phyloP scores from a whole-genome alignment of 345 rosid species.

The Crucihimalaya himalaica region DNA sequence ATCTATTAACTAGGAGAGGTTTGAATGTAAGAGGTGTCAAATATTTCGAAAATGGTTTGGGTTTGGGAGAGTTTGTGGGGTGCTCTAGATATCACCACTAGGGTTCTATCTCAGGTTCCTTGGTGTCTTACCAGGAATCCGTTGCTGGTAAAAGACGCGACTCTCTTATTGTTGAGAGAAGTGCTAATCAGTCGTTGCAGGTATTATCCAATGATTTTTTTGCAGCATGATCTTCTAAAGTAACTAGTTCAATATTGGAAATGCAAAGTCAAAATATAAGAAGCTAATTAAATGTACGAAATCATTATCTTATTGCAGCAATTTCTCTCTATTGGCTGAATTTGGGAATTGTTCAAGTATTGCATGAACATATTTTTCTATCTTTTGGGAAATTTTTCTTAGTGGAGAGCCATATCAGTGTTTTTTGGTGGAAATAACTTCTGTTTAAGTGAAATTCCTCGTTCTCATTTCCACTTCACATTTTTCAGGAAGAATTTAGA shows the following conservation, averaged over 20 bases:
- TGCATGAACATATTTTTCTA: constrained; percentile 22
- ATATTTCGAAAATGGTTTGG: background rate
- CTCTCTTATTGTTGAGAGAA: constrained; percentile 54
- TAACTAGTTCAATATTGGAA: constrained; percentile 9
- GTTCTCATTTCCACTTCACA: constrained; percentile 21
- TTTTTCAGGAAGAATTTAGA: constrained; percentile 69
- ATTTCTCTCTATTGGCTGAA: background rate
- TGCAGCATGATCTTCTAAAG: background rate
- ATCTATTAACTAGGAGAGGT: background rate
- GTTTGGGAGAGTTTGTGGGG: background rate
- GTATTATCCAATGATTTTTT: constrained; percentile 26
- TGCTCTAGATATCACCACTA: constrained; percentile 3
- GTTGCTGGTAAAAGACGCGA: constrained; percentile 76
- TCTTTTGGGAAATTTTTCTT: too few relatives aligned
- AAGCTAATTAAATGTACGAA: background rate
- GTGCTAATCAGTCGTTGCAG: constrained; percentile 47
- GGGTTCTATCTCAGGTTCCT: background rate
- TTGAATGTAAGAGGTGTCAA: background rate
- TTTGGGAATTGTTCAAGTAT: constrained; percentile 12
- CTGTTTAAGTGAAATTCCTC: constrained; percentile 8
- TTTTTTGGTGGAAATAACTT: constrained; percentile 21
- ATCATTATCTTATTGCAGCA: background rate
- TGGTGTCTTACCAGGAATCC: constrained; percentile 55
- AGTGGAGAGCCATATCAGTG: constrained; percentile 9
- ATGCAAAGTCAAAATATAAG: background rate